Percentiles rank a stretch among this genome's conserved stretches.
phyloP scores from a whole-genome alignment of 2,329 filamentous ascomycete genomes.

The Clarireedia hainanense region DNA sequence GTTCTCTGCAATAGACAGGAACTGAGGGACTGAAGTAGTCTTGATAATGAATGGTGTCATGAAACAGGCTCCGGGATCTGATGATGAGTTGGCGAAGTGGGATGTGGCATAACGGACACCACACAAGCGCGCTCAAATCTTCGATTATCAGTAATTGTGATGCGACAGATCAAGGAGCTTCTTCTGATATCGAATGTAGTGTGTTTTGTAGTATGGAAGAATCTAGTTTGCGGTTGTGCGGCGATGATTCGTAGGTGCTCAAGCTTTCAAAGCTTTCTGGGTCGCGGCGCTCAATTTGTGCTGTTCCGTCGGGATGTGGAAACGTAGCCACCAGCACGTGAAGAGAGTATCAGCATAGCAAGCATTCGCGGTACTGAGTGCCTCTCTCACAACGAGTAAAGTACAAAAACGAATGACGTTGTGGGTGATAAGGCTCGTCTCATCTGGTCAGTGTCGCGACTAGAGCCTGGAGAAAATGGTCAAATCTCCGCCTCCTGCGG shows the following conservation, averaged over 20 bases:
- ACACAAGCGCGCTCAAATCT: neutral
- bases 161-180: no score
- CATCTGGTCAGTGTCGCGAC: neutral
- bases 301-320: no score
- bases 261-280: no score
- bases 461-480: neutral
- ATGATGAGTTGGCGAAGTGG: constrained; percentile 2
- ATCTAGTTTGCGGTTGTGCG: no score
- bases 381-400: neutral
- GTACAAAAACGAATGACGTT: neutral
- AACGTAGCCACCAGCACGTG: no score
- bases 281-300: no score
- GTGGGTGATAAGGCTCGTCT: neutral
- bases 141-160: neutral
- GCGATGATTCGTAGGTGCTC: no score
- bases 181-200: no score
- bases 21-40: neutral
- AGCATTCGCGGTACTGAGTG: no score
- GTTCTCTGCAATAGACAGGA: no score
- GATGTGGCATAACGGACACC: constrained; percentile 4
- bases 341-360: no score
- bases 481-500: neutral
- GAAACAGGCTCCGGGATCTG: neutral
- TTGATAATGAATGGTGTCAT: neutral
- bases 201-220: no score